These are phyloP conservation scores for Ottelia alismoides DNA, from an alignment of 106 monocot species.

Conservation along the genomic window DNA sequence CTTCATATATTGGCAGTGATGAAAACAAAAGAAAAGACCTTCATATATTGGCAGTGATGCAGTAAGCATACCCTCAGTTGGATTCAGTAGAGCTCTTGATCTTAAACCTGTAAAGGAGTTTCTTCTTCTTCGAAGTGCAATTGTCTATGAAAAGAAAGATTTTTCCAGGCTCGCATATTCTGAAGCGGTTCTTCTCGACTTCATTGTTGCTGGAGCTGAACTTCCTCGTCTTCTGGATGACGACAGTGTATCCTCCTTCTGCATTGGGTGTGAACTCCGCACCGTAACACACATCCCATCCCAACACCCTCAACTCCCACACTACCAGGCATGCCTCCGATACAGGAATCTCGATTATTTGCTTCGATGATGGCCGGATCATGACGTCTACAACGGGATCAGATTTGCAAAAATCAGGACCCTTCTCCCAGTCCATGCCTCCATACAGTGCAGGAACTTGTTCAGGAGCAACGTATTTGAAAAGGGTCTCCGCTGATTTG, in stretches of 20 bases:
- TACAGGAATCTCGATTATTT: too few species aligned
- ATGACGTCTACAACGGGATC: too few species aligned
- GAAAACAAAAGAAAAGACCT: too few species aligned
- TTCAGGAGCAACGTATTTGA: conserved; percentile 45
- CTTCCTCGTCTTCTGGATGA: conserved; percentile 31
- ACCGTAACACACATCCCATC: conserved; percentile 26
- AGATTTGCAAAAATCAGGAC: conserved; percentile 39
- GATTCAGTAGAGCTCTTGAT: conserved; percentile 31
- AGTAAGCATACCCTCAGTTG: too few species aligned
- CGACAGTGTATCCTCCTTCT: too few species aligned
- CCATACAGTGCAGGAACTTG: conserved; percentile 45
- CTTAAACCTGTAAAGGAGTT: conserved; percentile 69
- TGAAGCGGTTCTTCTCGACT: conserved; percentile 43
- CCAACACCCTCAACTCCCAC: too few species aligned
- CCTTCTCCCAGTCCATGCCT: conserved; percentile 37
- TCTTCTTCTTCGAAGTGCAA: too few species aligned
- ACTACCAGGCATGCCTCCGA: too few species aligned
- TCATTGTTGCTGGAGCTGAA: conserved; percentile 10
- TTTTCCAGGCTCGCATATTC: conserved; percentile 62
- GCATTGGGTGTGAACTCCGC: conserved; percentile 38
- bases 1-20: too few species aligned
- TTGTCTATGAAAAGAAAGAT: conserved; percentile 58
- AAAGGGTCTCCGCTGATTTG: conserved; percentile 46
- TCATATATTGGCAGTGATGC: too few species aligned
- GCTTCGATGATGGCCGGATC: too few species aligned